Percentiles rank a stretch among this genome's conserved stretches.
Conservation (phyloP, 2,329 filamentous ascomycete species). For the Amauroascus verrucosus region DNA sequence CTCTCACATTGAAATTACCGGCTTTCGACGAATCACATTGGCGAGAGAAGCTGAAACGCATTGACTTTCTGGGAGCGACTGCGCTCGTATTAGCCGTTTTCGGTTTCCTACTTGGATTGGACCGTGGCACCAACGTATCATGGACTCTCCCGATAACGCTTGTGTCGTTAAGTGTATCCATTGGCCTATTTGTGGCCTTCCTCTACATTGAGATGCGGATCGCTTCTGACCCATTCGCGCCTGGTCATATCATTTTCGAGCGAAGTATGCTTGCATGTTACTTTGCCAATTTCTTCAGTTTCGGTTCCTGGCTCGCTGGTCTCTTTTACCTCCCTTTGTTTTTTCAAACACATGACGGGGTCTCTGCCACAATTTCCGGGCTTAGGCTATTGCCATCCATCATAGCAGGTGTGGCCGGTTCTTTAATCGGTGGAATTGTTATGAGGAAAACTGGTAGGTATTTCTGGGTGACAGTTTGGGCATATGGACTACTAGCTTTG, state of each 20-base stretch:
- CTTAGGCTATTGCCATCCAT: conserved; percentile 58
- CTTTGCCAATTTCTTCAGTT: conserved; percentile 61
- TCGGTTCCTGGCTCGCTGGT: conserved; percentile 49
- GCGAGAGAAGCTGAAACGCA: conserved; percentile 53
- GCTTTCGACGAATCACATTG: conserved; percentile 50
- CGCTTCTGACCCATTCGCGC: conserved; percentile 62
- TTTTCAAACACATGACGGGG: conserved; percentile 60
- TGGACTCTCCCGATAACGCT: conserved; percentile 54
- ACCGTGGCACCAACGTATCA: conserved; percentile 61
- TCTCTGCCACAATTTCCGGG: conserved; percentile 55
- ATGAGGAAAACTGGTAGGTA: conserved; percentile 63
- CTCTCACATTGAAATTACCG: conserved; percentile 53
- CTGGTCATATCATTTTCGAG: conserved; percentile 61
- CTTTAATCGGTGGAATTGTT: conserved; percentile 52
- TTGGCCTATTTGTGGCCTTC: conserved; percentile 56
- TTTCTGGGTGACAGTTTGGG: conserved; percentile 55
- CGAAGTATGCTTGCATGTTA: conserved; percentile 57
- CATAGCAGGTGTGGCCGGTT: conserved; percentile 51
- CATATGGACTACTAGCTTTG: conserved; percentile 45
- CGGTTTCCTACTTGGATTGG: conserved; percentile 57
- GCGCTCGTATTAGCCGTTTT: conserved; percentile 57
- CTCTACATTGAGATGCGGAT: conserved; percentile 57
- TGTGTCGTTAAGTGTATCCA: conserved; percentile 45
- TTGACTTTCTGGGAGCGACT: conserved; percentile 64
- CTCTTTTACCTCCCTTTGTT: conserved; percentile 69